phyloP scores from a whole-genome alignment of 2,329 filamentous ascomycete species.

The Penicillium paneum region DNA sequence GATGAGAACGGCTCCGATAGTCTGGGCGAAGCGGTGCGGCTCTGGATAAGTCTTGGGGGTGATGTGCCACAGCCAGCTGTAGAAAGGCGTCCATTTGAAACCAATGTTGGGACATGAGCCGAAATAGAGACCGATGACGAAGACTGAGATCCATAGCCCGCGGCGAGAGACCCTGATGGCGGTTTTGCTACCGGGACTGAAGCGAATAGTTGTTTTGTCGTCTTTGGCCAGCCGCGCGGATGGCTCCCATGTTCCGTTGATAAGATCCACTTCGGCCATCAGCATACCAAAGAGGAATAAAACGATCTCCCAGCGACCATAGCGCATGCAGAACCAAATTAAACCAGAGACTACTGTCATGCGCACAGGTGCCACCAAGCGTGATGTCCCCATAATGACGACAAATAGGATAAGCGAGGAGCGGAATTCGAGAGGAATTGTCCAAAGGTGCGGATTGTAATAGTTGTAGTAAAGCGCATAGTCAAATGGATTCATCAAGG shows the following conservation, averaged over 20 bases:
- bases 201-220: conserved; percentile 22
- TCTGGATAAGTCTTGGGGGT: conserved; percentile 43
- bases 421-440: conserved; percentile 47
- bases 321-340: conserved; percentile 41
- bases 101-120: conserved; percentile 43
- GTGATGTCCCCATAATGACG: conserved; percentile 41
- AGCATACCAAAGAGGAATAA: conserved; percentile 44
- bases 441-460: conserved; percentile 49
- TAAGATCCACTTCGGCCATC: conserved; percentile 44
- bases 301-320: conserved; percentile 45
- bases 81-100: conserved; percentile 43
- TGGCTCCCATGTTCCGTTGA: conserved; percentile 37
- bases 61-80: conserved; percentile 37
- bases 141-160: conserved; percentile 38
- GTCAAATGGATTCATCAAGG: conserved; percentile 39
- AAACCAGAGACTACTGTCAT: conserved; percentile 34
- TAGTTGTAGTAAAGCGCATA: conserved; percentile 42
- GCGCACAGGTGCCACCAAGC: conserved; percentile 33
- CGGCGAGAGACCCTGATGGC: conserved; percentile 26
- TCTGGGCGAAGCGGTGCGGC: conserved; percentile 46
- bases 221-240: conserved; percentile 2
- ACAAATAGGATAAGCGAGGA: conserved; percentile 46
- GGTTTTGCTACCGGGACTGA: conserved; percentile 13
- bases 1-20: conserved; percentile 42
- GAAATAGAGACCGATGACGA: conserved; percentile 42